These are phyloP conservation scores for Ganoderma lingzhi DNA, from an alignment of 1,284 basidiomycete species.

Conservation along the genomic window DNA sequence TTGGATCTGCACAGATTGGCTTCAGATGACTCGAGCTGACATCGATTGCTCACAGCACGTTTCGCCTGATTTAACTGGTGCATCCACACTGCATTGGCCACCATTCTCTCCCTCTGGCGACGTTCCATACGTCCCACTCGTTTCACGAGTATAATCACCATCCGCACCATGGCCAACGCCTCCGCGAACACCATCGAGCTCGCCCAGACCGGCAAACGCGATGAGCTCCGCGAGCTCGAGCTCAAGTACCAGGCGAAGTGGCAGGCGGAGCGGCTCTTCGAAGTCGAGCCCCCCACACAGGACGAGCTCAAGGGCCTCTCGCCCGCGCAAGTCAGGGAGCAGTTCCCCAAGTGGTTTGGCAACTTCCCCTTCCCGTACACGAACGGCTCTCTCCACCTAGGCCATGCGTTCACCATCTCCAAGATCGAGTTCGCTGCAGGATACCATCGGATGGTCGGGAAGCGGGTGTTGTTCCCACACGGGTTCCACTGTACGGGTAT, in stretches of 20 bases:
- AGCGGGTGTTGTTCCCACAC: conserved; percentile 94
- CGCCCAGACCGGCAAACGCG: conserved; percentile 91
- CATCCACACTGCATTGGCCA: conserved; percentile 27
- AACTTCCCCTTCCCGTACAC: conserved; percentile 98
- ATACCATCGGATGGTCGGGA: conserved; percentile 95
- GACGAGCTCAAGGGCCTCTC: conserved; percentile 73
- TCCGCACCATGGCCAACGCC: conserved; percentile 32
- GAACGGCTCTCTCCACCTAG: conserved; percentile 97
- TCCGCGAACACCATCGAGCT: conserved; percentile 46
- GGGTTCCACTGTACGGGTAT: conserved; percentile 98
- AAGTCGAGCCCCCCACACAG: conserved; percentile 82
- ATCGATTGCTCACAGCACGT: conserved; percentile 33
- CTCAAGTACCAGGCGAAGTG: conserved; percentile 86
- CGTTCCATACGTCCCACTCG: conserved; percentile 36
- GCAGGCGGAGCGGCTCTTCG: conserved; percentile 79
- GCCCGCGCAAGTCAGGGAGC: conserved; percentile 67
- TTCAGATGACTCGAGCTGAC: conserved; percentile 32
- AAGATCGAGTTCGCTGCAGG: conserved; percentile 99
- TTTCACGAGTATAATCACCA: conserved; percentile 25
- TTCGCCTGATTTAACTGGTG: conserved; percentile 27
- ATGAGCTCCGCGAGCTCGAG: conserved; percentile 86
- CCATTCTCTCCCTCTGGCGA: conserved; percentile 39
- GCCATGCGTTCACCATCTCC: conserved; percentile 98
- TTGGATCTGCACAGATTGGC: conserved; percentile 2
- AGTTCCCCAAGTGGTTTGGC: conserved; percentile 97